Evolutionary conservation across 345 rosid genomes (phyloP), one percentile per base, ranked within the genome.

Genomic region (Eutrema heterophyllum): DNA sequence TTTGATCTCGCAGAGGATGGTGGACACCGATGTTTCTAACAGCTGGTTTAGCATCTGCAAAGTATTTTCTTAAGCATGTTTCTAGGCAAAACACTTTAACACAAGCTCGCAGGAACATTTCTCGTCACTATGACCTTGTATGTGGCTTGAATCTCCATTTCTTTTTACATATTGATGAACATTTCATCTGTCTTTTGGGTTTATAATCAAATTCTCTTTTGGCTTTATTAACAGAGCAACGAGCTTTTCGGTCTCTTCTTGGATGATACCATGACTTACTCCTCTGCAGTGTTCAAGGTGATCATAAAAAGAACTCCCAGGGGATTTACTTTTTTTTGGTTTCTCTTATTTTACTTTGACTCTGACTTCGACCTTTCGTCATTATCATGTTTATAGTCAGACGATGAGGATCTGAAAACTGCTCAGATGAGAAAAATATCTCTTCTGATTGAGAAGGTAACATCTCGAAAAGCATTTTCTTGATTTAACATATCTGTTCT

Each of bases 51-150:
- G 82, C 95, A 59, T 91, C 93, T 14, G 90, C 96, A 58, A 89
- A 89, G 74, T 86, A 86, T 59, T 94, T 89, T 79, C 68, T 86
- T 35, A 88, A 73, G 79, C 98, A 91, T 79, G 83, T 86, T 15
- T 84, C 85, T 14, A 85, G 98, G 68, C 86, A 83, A 64, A 94
- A 91, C 74, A 88, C 91, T 13, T 81, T 91, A 16, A 91, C 92
- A 44, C 98, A 94, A 84, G 95, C 98, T 79, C 91, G 97, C 13
- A 79, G 98, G 77, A 94, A 94, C 51, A 86, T 88, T 63, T 91
- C 98, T 67, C 89, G 85, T 16, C 97, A 91, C 78, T 94, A 91
- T 77, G 97, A 94, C 84, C 81, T 94, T 91, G 98, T 91, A 86
- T 14, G 66, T 55, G 14, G 3, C 52, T 7, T 55, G 4, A 44